A percentile compares a stretch with the other conserved stretches of the same genome.
Conservation (phyloP, 306 rosid species). For the Cicer pinnatifidum region DNA sequence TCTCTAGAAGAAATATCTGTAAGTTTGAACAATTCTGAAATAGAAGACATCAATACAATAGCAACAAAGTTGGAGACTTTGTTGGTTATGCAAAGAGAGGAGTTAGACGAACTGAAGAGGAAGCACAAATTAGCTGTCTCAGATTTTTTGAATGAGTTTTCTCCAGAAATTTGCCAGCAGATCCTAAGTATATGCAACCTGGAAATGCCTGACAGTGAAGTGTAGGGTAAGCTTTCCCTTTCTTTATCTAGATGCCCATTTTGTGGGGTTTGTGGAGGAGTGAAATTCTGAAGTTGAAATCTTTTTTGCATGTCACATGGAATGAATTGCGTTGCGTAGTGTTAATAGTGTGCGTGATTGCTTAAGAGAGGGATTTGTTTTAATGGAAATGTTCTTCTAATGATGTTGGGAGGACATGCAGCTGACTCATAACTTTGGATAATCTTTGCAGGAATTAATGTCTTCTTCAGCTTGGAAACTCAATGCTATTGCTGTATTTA, state of each 20-base stretch:
- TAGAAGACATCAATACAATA: conserved; percentile 48
- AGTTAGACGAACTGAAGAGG: conserved; percentile 67
- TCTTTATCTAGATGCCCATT: neutral
- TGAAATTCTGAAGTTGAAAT: conserved; percentile 38
- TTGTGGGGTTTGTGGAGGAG: conserved; percentile 32
- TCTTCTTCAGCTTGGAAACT: conserved; percentile 29
- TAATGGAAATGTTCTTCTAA: conserved; percentile 16
- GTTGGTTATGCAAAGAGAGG: conserved; percentile 60
- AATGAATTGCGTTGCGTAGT: conserved; percentile 1
- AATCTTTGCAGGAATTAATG: conserved; percentile 28
- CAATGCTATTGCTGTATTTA: conserved; percentile 34
- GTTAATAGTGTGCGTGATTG: conserved; percentile 32
- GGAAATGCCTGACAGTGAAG: conserved; percentile 45
- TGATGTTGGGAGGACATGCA: conserved; percentile 37
- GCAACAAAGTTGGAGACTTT: conserved; percentile 55
- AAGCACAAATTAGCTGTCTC: conserved; percentile 64
- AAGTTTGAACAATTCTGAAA: conserved; percentile 37
- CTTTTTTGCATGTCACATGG: conserved; percentile 34
- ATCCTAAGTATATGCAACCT: conserved; percentile 58
- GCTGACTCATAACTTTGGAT: conserved; percentile 36
- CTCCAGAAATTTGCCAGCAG: conserved; percentile 55
- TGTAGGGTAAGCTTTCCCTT: conserved; percentile 38
- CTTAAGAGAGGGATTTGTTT: conserved; percentile 28
- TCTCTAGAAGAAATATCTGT: conserved; percentile 38
- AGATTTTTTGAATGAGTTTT: conserved; percentile 57